Evolutionary conservation across 2,329 filamentous ascomycete species (phyloP).

Genomic region (Clarireedia paspali): DNA sequence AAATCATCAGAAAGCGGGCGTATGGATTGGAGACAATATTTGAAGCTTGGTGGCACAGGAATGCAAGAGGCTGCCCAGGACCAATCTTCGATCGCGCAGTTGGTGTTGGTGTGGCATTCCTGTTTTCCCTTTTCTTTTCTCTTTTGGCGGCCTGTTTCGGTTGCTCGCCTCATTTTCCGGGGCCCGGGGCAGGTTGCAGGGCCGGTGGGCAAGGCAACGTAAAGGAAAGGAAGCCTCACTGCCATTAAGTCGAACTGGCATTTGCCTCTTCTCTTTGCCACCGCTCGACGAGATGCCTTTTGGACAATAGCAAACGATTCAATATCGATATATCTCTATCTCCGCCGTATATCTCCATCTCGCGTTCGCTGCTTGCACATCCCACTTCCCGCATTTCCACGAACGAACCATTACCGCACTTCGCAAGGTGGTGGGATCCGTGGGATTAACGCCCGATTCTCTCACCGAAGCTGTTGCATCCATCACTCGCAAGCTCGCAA

Average conservation of each 20-base stretch:
- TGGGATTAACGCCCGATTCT: constrained; percentile 1
- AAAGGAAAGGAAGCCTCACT: neutral
- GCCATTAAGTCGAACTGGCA: neutral
- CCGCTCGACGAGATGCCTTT: no score
- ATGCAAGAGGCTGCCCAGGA: no score
- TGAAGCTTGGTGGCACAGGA: no score
- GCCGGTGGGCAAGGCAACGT: no score
- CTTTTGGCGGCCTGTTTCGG: neutral
- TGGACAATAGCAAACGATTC: neutral
- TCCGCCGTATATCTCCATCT: no score
- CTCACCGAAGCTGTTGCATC: constrained; percentile 3
- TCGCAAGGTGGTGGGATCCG: no score
- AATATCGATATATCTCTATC: no score
- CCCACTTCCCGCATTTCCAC: neutral
- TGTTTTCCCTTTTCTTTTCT: no score
- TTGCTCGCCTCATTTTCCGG: constrained; percentile 7
- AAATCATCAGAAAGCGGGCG: no score
- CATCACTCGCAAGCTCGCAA: neutral
- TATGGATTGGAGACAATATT: no score
- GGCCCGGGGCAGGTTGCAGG: neutral
- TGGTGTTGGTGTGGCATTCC: no score
- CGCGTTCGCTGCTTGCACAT: neutral
- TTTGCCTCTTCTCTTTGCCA: neutral
- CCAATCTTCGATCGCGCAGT: no score
- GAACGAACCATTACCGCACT: neutral